Conservation (phyloP, 306 rosid species). For the Ochetophila trinervis region DNA sequence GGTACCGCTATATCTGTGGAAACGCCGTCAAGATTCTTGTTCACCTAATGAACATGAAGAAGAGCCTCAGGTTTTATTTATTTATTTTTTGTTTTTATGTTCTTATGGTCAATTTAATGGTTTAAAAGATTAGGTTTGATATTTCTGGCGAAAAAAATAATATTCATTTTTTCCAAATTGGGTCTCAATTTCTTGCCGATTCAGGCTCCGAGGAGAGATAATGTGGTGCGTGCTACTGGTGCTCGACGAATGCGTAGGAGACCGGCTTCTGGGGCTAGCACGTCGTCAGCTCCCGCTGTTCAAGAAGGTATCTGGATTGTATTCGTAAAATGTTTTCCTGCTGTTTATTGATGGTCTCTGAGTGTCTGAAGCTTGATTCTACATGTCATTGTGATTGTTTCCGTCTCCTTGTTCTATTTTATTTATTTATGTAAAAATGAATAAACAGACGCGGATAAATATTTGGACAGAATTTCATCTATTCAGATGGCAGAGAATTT, state of each 20-base stretch:
- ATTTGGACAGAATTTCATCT: background rate
- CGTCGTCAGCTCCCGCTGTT: slow-evolving; percentile 56
- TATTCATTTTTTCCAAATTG: background rate
- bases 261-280: slow-evolving; percentile 77
- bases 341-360: background rate
- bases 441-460: background rate
- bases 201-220: slow-evolving; percentile 70
- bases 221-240: slow-evolving; percentile 70
- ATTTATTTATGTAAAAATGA: background rate
- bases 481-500: background rate
- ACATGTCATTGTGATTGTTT: background rate
- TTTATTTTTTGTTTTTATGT: background rate
- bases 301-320: slow-evolving; percentile 50
- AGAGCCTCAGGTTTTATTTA: slow-evolving; percentile 59
- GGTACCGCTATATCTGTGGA: slow-evolving; percentile 84
- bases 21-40: slow-evolving; percentile 61
- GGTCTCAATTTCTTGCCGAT: slow-evolving; percentile 1
- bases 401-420: background rate
- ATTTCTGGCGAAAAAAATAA: background rate
- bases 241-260: slow-evolving; percentile 89
- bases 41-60: slow-evolving; percentile 41
- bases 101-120: background rate
- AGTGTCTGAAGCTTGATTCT: background rate
- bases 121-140: background rate
- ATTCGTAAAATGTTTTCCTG: background rate